A percentile compares a stretch with the other conserved stretches of the same genome.
phyloP scores from a whole-genome alignment of 371 early-diverging fungal species.

The Actinomucor elegans region DNA sequence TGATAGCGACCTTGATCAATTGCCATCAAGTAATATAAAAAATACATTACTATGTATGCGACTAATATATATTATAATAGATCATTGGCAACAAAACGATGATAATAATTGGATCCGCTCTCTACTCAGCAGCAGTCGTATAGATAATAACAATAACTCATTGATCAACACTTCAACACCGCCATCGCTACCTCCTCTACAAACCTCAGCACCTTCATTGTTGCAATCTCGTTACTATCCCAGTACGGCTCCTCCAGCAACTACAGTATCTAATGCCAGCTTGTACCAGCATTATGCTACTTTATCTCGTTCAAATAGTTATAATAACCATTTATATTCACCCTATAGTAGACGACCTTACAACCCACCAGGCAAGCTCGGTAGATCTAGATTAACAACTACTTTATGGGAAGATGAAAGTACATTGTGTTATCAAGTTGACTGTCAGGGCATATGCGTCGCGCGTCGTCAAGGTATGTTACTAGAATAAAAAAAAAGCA shows the following conservation, averaged over 20 bases:
- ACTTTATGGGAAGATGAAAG: conserved; percentile 85
- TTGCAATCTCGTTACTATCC: background rate
- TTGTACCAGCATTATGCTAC: conserved; percentile 14
- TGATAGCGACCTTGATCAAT: background rate
- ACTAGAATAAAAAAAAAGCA: no score
- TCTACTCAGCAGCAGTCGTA: background rate
- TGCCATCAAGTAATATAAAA: background rate
- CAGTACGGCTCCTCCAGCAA: background rate
- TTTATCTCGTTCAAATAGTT: conserved; percentile 1
- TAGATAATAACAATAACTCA: background rate
- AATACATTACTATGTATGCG: background rate
- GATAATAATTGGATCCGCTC: background rate
- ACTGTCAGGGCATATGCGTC: conserved; percentile 75
- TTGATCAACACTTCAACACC: background rate
- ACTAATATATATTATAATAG: background rate
- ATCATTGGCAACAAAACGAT: background rate
- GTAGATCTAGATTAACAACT: conserved; percentile 64
- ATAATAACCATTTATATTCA: background rate
- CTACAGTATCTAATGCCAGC: background rate
- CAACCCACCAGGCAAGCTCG: background rate
- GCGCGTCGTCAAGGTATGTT: conserved; percentile 74
- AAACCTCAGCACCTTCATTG: background rate
- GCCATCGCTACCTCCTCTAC: background rate
- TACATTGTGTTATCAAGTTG: conserved; percentile 79
- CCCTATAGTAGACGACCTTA: background rate